A percentile compares a stretch with the other conserved stretches of the same genome.
Conservation (phyloP, 148 eudicot genomes). For the Pharnaceum exiguum region DNA sequence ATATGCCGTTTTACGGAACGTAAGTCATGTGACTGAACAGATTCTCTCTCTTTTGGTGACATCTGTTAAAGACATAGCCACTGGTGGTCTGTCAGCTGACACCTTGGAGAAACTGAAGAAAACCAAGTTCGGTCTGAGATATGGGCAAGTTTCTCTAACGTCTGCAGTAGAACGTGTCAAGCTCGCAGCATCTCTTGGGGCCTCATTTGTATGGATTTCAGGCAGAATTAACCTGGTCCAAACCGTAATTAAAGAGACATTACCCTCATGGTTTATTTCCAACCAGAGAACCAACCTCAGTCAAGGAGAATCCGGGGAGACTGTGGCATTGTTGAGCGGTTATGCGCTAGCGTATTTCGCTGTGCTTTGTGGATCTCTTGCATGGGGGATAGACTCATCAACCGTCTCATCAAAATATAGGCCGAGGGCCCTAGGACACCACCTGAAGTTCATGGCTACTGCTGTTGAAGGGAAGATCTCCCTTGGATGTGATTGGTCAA, state of each 20-base stretch:
- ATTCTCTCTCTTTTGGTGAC: conserved; percentile 59
- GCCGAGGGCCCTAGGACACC: conserved; percentile 41
- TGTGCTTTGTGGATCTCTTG: conserved; percentile 66
- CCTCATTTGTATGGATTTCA: conserved; percentile 76
- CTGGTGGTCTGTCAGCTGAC: conserved; percentile 39
- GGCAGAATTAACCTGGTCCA: conserved; percentile 68
- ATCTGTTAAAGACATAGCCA: conserved; percentile 70
- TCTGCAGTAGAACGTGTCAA: conserved; percentile 71
- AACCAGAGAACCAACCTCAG: conserved; percentile 33
- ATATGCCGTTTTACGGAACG: conserved; percentile 56
- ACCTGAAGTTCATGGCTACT: conserved; percentile 65
- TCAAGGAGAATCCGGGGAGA: conserved; percentile 33
- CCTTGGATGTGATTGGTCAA: conserved; percentile 65
- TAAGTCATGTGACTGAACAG: conserved; percentile 61
- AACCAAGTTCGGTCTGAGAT: conserved; percentile 42
- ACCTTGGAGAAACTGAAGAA: conserved; percentile 43
- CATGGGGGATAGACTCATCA: conserved; percentile 64
- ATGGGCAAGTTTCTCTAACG: conserved; percentile 72
- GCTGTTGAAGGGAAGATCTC: conserved; percentile 83
- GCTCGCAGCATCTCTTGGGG: conserved; percentile 77
- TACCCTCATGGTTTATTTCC: conserved; percentile 91
- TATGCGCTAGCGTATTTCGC: conserved; percentile 79
- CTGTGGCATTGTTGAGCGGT: conserved; percentile 64
- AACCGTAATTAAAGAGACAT: conserved; percentile 54
- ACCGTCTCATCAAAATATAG: conserved; percentile 39